Base-by-base conservation (phyloP, 805 yeast genomes). In the Maudiozyma pseudohumilis region DNA sequence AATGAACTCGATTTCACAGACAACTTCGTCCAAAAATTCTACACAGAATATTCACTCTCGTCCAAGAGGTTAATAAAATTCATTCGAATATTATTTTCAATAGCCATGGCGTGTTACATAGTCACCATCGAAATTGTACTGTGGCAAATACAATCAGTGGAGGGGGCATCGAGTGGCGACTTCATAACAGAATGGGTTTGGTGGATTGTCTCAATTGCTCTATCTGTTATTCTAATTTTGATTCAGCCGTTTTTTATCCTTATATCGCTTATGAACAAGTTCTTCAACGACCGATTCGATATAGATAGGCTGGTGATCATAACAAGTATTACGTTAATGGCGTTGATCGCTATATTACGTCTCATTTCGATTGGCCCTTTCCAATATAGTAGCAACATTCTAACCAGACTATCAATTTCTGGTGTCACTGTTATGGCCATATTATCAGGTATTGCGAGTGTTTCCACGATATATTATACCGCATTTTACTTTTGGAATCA, bases 391-490 rank as follows among this genome's bases (percentile, higher is more conserved):
- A 35, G 42, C 4, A 56, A 50, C 42, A 43, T 57, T 34, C 40
- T 59, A 23, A 59, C 63, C 6, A 57, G 53, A 38, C 23, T 57
- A 12, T 57, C 63, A 6, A 47, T 59, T 4, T 48, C 49, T 3
- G 63, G 63, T 15, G 57, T 56, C 1, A 53, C 59, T 2, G 23
- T 57, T 9, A 51, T 59, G 59, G 60, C 61, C 6, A 39, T 46
- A 13, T 36, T 59, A 23, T 57, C 63, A 2, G 61, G 60, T 3
- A 42, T 59, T 20, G 63, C 62, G 5, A 52, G 60, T 27, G 52
- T 52, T 1, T 57, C 63, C 2, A 55, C 60, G 2, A 41, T 53
- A 3, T 56, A 53, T 34, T 57, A 55, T 29, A 50, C 54, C 1
- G 42, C 44, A 20, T 28, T 45, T 26, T 42, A 43, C 23, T 7